These are phyloP conservation scores for Coemansia sp. DNA, from an alignment of 192 early-diverging fungal species.

Conservation along the genomic window DNA sequence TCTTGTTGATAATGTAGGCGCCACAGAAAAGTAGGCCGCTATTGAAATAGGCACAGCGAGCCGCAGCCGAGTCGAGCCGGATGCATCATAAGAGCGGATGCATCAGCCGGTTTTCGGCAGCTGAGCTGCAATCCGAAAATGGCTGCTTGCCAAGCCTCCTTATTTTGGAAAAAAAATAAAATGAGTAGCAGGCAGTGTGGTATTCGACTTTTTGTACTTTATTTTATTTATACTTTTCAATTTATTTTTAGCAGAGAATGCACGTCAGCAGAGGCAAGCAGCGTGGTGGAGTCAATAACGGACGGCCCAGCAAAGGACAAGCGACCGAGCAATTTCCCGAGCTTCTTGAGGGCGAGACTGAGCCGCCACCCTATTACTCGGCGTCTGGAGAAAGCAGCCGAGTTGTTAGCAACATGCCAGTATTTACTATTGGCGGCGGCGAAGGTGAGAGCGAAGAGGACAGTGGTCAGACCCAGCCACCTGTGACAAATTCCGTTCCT, in stretches of 20 bases:
- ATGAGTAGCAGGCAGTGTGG: no score
- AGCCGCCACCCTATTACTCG: neutral
- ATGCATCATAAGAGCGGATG: neutral
- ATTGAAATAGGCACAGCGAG: neutral
- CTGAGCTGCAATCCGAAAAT: no score
- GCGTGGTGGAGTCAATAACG: neutral
- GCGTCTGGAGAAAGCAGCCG: slow-evolving; percentile 1
- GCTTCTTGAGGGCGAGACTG: slow-evolving; percentile 8
- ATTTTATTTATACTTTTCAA: neutral
- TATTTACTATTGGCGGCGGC: slow-evolving; percentile 8
- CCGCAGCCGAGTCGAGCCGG: neutral
- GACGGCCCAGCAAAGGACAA: neutral
- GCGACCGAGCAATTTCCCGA: slow-evolving; percentile 34
- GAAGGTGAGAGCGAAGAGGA: neutral
- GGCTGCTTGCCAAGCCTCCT: neutral
- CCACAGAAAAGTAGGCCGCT: neutral
- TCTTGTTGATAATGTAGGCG: neutral
- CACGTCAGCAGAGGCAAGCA: slow-evolving; percentile 5
- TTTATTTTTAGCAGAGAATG: neutral
- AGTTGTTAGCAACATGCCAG: neutral
- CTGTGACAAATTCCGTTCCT: neutral
- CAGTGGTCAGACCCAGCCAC: neutral
- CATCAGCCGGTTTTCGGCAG: no score
- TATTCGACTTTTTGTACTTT: neutral
- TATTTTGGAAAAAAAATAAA: no score